Evolutionary conservation across 1,284 basidiomycete species (phyloP), one percentile per base, ranked within the genome.

Genomic region (Chondrostereum purpureum): DNA sequence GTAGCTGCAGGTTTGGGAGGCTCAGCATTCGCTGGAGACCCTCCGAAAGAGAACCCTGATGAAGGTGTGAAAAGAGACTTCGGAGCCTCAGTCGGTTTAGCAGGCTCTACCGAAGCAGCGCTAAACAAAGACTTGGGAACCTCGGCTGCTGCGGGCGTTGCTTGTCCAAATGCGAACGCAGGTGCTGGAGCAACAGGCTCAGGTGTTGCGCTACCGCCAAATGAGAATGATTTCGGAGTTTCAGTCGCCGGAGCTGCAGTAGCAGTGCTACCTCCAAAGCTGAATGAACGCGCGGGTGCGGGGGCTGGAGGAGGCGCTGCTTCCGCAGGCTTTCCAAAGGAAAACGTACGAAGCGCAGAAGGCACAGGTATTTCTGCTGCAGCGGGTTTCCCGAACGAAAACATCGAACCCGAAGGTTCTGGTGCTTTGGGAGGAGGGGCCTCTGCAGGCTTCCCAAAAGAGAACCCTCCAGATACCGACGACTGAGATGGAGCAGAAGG

Each of bases 121-220:
- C 44, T 36, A 23, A 40, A 47, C 11, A 42, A 31, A 14, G 46
- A 20, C n/a, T 45, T 50, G 5, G 50, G 40, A 18, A 19, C 16
- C n/a, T 33, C 45, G 12, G 31, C 37, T 20, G 45, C 20, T 5
- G 43, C 19, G 39, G 31, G 24, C 3, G 47, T 31, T n/a, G 49
- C 52, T 31, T 53, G 55, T 24, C 50, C 51, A 31, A 67, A 65
- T 13, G 57, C 50, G 48, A 63, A 63, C 11, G 39, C 18, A 21
- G 45, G 18, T 13, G 65, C 20, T n/a, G 53, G 49, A 2, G 37
- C 20, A 10, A 49, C 14, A 39, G 50, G 21, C 37, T 47, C 43
- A 13, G 43, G 18, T 13, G 34, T 40, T 4, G 31, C 33, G 19
- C 22, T 40, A 12, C 35, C 12, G 10, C 36, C 36, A 8, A 37